These are phyloP conservation scores for Plasmodium cynomolgi DNA, from an alignment of 169 alveolate species.

Conservation along the genomic window DNA sequence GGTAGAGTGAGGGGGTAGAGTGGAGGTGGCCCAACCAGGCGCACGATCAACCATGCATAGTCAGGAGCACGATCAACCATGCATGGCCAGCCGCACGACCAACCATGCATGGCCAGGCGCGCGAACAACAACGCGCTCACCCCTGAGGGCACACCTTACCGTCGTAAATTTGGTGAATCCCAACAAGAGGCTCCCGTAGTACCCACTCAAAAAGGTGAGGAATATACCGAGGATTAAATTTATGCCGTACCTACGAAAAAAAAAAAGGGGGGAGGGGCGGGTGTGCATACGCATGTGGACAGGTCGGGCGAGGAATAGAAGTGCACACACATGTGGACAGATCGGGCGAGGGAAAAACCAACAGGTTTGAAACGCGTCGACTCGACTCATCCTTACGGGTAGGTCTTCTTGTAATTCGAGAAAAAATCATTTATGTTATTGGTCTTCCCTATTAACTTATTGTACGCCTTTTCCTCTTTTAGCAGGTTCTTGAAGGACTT, in stretches of 20 bases:
- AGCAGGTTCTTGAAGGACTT: slow-evolving; percentile 29
- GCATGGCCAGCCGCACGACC: background rate
- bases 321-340: background rate
- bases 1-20: background rate
- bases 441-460: slow-evolving; percentile 13
- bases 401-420: slow-evolving; percentile 37
- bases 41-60: background rate
- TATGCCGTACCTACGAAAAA: slow-evolving; percentile 54
- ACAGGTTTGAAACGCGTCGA: background rate
- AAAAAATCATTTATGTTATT: slow-evolving; percentile 50
- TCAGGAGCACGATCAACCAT: background rate
- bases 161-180: slow-evolving; percentile 61
- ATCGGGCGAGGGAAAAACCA: background rate
- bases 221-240: slow-evolving; percentile 46
- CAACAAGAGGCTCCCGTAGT: slow-evolving; percentile 54
- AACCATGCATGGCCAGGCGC: too few relatives aligned
- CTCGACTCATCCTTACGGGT: slow-evolving; percentile 22
- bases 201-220: slow-evolving; percentile 47
- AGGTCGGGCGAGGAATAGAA: background rate
- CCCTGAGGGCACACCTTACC: background rate
- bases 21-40: background rate
- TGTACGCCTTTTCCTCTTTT: slow-evolving; percentile 47
- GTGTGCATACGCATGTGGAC: background rate
- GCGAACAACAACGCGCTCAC: too few relatives aligned
- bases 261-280: background rate